These are phyloP conservation scores for Termitomyces sp. DNA, from an alignment of 768 basidiomycete species.

Conservation along the genomic window DNA sequence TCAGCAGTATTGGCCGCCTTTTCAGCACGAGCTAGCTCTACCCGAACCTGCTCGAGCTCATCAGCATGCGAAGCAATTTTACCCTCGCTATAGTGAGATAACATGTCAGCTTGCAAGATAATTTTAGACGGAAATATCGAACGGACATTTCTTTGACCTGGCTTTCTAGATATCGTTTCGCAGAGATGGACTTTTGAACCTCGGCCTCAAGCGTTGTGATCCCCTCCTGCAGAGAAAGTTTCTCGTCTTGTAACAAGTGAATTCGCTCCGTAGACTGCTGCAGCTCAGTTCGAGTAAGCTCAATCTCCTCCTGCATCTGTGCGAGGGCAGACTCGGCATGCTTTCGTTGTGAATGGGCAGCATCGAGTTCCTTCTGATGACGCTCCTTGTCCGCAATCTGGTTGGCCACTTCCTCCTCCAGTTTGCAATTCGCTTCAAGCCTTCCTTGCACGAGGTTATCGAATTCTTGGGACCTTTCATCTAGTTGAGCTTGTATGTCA, in stretches of 20 bases:
- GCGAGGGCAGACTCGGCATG: conserved; percentile 27
- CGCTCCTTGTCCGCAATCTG: conserved; percentile 27
- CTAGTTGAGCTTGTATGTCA: conserved; percentile 29
- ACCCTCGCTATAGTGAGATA: conserved; percentile 37
- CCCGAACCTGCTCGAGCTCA: conserved; percentile 36
- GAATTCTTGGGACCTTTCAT: conserved; percentile 31
- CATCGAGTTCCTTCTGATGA: conserved; percentile 27
- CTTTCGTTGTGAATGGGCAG: conserved; percentile 21
- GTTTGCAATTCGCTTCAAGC: conserved; percentile 28
- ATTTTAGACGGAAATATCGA: neutral
- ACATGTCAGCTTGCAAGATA: neutral
- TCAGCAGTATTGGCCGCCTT: conserved; percentile 58
- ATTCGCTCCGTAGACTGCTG: conserved; percentile 32
- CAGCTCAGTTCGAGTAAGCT: conserved; percentile 32
- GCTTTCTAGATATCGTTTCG: conserved; percentile 57
- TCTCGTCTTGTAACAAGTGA: conserved; percentile 44
- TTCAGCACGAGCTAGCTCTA: conserved; percentile 47
- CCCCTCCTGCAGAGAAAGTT: conserved; percentile 44
- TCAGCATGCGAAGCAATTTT: conserved; percentile 32
- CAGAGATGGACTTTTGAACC: conserved; percentile 55
- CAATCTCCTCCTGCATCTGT: conserved; percentile 31
- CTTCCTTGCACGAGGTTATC: conserved; percentile 33
- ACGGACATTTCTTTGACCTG: conserved; percentile 59
- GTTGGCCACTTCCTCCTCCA: conserved; percentile 33
- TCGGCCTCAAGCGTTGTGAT: conserved; percentile 60